A percentile compares a stretch with the other conserved stretches of the same genome.
phyloP scores from a whole-genome alignment of 2,329 filamentous ascomycete genomes.

The Neurospora crassa region DNA sequence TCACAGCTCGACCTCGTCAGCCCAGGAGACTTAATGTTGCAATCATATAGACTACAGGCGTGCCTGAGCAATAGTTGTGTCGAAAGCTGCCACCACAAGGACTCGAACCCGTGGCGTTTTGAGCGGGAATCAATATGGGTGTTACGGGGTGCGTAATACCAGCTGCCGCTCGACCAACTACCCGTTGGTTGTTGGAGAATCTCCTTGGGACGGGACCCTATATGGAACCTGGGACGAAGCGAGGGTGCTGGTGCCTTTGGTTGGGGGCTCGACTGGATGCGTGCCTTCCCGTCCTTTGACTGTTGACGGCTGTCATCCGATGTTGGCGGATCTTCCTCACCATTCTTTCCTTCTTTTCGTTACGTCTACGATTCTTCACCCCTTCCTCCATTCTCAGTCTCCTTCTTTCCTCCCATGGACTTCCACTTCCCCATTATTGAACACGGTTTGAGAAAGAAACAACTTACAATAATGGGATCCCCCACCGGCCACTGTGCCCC shows the following conservation, averaged over 20 bases:
- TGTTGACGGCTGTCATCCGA: neutral
- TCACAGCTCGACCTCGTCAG: neutral
- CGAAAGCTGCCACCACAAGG: neutral
- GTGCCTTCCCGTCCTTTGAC: neutral
- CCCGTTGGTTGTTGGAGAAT: neutral
- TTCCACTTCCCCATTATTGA: neutral
- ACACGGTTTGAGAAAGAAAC: neutral
- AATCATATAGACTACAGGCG: neutral
- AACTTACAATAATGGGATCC: constrained; percentile 49
- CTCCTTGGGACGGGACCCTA: neutral
- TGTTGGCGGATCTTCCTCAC: neutral
- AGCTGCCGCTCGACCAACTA: neutral
- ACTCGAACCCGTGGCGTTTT: neutral
- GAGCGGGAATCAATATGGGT: neutral
- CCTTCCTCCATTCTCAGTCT: neutral
- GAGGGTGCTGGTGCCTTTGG: neutral
- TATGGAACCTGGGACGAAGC: neutral
- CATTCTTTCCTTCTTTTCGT: neutral
- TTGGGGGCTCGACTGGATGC: neutral
- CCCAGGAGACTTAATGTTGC: neutral
- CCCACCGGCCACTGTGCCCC: constrained; percentile 58
- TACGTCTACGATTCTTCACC: no score
- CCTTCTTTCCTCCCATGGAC: neutral
- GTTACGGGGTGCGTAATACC: neutral
- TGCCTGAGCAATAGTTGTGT: neutral